Base-by-base conservation (phyloP, 2,329 filamentous ascomycete genomes). In the Acrocalymma vagum region DNA sequence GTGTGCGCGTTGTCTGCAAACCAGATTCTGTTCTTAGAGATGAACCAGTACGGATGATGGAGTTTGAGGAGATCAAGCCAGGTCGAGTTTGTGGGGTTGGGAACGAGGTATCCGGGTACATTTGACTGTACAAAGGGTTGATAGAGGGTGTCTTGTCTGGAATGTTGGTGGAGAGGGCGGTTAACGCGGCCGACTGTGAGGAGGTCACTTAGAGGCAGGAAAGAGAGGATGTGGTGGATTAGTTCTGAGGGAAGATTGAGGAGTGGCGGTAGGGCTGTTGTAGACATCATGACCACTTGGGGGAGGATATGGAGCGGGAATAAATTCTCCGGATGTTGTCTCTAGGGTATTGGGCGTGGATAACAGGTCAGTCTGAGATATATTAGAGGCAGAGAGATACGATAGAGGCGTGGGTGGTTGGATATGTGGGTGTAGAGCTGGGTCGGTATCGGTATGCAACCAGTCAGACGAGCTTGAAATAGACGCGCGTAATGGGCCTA, bases 21-120 rank as follows among this genome's bases (percentile, higher is more conserved):
- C 92, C 92, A 96, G 50, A 96, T 76, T 68, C 88, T 92, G 63
- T 88, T 78, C 35, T 81, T 83, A 0, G 88, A 78, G 1, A 96
- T 76, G 60, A 95, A 96, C 92, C 92, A 96, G 57, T 86, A 83
- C 0, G 87, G 86, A 50, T 94, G 81, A 63, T 94, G 88, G 14
- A 84, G 78, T 27, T 79, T 73, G 65, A 88, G 96, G 3, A 96
- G 80, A 17, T 87, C 79, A 42, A 82, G 82, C 69, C 85, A 96
- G 16, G 78, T 84, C 2, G 72, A 85, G 6, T 86, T 85, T 6
- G 76, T 78, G 49, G 38, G 75, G 61, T 22, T 80, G 71, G 50
- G 41, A 4, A 69, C 42, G 6, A 21, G 38, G 17, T 28, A 49
- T 1, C 52, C 52, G 0, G 86, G 86, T 0, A 94, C 73, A 48